phyloP scores from a whole-genome alignment of 768 basidiomycete genomes.

The Kwoniella heveanensis region DNA sequence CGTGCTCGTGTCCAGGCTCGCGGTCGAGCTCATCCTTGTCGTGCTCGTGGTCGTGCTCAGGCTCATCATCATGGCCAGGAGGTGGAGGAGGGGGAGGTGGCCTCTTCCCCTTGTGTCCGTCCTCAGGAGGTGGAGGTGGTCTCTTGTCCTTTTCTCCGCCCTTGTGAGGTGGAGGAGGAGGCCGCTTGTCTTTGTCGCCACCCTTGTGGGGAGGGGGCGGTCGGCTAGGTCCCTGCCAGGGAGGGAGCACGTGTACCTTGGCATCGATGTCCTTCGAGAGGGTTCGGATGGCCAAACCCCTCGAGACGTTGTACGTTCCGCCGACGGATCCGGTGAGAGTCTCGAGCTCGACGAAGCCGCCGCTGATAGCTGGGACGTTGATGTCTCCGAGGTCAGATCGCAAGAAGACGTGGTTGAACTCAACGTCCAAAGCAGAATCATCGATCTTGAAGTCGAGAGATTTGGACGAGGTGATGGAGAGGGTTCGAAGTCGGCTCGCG shows the following conservation, averaged over 20 bases:
- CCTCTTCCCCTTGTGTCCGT: background rate
- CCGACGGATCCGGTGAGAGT: conserved; percentile 24
- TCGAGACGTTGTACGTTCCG: conserved; percentile 41
- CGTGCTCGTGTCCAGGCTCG: background rate
- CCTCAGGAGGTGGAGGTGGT: conserved; percentile 3
- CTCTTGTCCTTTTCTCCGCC: background rate
- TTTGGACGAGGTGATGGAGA: conserved; percentile 18
- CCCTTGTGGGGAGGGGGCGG: conserved; percentile 15
- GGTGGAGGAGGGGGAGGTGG: background rate
- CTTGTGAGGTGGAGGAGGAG: conserved; percentile 23
- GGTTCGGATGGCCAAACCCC: conserved; percentile 28
- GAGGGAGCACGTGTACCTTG: conserved; percentile 29
- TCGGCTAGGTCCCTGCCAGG: conserved; percentile 19
- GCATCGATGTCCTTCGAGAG: conserved; percentile 40
- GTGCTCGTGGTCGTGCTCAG: conserved; percentile 10
- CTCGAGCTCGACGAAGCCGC: conserved; percentile 20
- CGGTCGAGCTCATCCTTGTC: conserved; percentile 11
- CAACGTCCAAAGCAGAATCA: conserved; percentile 20
- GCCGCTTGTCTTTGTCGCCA: background rate
- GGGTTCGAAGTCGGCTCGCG: conserved; percentile 10
- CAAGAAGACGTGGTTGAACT: conserved; percentile 22
- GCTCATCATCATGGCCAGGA: background rate
- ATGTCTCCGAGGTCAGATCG: conserved; percentile 28
- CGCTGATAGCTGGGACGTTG: conserved; percentile 18
- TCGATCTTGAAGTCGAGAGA: conserved; percentile 22